Conservation (phyloP, 768 basidiomycete genomes). For the Kwoniella shandongensis region DNA sequence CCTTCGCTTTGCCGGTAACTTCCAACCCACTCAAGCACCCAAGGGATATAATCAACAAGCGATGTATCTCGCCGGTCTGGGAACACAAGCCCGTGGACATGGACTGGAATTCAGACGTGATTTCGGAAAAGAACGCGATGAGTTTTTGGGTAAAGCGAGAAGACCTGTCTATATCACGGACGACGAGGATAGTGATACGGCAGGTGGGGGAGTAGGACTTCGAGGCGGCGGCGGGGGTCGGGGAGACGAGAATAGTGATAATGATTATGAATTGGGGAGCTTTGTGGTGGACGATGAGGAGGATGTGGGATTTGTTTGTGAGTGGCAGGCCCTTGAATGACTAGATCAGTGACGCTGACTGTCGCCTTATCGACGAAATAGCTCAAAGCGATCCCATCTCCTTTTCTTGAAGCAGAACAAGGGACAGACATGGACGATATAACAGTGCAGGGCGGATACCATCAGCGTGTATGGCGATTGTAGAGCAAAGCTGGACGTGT, state of each 20-base stretch:
- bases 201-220: not conserved
- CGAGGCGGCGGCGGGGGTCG: slow-evolving; percentile 5
- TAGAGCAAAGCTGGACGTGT: too few species aligned
- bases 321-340: slow-evolving; percentile 9
- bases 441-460: too few species aligned
- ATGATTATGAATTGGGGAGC: slow-evolving; percentile 47
- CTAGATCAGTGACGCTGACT: not conserved
- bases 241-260: slow-evolving; percentile 28
- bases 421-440: too few species aligned
- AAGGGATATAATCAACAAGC: slow-evolving; percentile 52
- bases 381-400: slow-evolving; percentile 13
- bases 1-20: slow-evolving; percentile 49
- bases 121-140: slow-evolving; percentile 13
- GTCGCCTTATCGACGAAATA: too few species aligned
- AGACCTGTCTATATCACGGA: slow-evolving; percentile 43
- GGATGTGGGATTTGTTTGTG: slow-evolving; percentile 34
- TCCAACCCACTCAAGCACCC: slow-evolving; percentile 53
- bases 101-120: slow-evolving; percentile 35
- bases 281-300: slow-evolving; percentile 45
- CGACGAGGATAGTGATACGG: slow-evolving; percentile 29
- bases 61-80: slow-evolving; percentile 47
- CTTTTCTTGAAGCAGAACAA: not conserved
- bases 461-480: too few species aligned
- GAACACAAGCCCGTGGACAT: slow-evolving; percentile 39
- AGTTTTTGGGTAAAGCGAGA: slow-evolving; percentile 46